Percentiles rank a stretch among this genome's conserved stretches.
Evolutionary conservation across 768 basidiomycete genomes (phyloP).

Genomic region (Podaxis sp.): DNA sequence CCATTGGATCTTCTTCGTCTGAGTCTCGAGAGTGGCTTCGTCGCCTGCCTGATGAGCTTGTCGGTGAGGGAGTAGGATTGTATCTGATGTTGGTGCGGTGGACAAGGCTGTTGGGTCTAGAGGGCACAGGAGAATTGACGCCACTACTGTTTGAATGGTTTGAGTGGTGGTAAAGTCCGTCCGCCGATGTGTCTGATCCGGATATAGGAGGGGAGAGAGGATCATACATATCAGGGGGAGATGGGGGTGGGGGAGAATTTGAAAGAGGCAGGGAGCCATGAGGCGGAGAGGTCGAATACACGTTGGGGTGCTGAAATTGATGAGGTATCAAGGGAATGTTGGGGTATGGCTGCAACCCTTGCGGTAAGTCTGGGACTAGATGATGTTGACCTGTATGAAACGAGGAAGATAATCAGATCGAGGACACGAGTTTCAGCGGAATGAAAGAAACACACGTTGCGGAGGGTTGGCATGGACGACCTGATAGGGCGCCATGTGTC

Average conservation of each 20-base stretch:
- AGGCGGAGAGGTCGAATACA: conserved; percentile 58
- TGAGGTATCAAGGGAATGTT: conserved; percentile 64
- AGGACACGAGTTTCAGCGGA: conserved; percentile 49
- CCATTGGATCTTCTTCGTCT: conserved; percentile 73
- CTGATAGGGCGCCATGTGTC: conserved; percentile 58
- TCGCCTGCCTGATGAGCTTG: conserved; percentile 66
- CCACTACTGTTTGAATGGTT: conserved; percentile 77
- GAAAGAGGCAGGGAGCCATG: conserved; percentile 64
- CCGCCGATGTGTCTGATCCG: conserved; percentile 85
- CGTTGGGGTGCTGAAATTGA: conserved; percentile 54
- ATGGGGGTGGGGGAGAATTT: conserved; percentile 71
- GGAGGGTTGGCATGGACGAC: conserved; percentile 54
- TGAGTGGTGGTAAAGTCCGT: conserved; percentile 76
- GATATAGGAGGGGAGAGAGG: conserved; percentile 82
- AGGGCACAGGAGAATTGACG: conserved; percentile 75
- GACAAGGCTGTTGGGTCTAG: conserved; percentile 70
- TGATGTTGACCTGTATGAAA: conserved; percentile 47
- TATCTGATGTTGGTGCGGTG: conserved; percentile 65
- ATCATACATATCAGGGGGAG: conserved; percentile 71
- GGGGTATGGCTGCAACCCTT: conserved; percentile 40
- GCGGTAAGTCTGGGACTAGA: conserved; percentile 61
- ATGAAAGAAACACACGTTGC: conserved; percentile 66
- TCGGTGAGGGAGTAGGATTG: conserved; percentile 79
- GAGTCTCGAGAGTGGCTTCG: conserved; percentile 73
- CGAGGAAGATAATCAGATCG: conserved; percentile 59